phyloP scores from a whole-genome alignment of 2,329 filamentous ascomycete species.

The Neopestalotiopsis rosae region DNA sequence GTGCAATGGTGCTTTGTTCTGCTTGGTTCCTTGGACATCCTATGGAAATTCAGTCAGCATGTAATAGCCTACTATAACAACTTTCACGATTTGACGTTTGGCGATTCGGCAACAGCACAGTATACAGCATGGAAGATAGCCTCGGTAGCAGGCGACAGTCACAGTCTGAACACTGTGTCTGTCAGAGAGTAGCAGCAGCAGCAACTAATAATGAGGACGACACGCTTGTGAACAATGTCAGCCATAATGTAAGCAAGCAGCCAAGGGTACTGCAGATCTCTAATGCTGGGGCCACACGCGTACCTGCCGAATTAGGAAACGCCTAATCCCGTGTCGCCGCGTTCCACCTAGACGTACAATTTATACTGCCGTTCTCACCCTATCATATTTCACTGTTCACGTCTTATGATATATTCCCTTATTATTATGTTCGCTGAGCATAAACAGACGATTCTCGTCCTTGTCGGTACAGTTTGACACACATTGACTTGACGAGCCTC shows the following conservation, averaged over 20 bases:
- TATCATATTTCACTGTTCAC: background rate
- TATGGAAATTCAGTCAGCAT: too few relatives aligned
- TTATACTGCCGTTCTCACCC: background rate
- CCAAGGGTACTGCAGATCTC: conserved; percentile 10
- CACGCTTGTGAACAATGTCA: background rate
- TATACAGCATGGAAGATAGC: too few relatives aligned
- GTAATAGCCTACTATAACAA: too few relatives aligned
- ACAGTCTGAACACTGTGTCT: too few relatives aligned
- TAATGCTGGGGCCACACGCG: conserved; percentile 15
- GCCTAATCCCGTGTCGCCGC: background rate
- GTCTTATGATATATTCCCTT: background rate
- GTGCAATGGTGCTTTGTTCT: too few relatives aligned
- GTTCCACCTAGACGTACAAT: background rate
- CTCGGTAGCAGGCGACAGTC: too few relatives aligned
- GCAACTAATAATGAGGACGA: too few relatives aligned
- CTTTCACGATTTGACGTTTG: too few relatives aligned
- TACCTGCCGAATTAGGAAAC: conserved; percentile 21
- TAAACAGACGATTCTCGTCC: background rate
- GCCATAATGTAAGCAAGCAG: background rate
- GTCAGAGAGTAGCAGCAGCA: too few relatives aligned
- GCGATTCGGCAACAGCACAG: too few relatives aligned
- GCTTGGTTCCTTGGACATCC: too few relatives aligned
- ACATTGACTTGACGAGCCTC: background rate
- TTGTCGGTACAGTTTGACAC: background rate
- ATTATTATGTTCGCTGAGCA: background rate